A percentile compares a stretch with the other conserved stretches of the same genome.
These are phyloP conservation scores for Cardamine chenopodiifolia DNA, from an alignment of 345 rosid genomes.

Conservation along the genomic window DNA sequence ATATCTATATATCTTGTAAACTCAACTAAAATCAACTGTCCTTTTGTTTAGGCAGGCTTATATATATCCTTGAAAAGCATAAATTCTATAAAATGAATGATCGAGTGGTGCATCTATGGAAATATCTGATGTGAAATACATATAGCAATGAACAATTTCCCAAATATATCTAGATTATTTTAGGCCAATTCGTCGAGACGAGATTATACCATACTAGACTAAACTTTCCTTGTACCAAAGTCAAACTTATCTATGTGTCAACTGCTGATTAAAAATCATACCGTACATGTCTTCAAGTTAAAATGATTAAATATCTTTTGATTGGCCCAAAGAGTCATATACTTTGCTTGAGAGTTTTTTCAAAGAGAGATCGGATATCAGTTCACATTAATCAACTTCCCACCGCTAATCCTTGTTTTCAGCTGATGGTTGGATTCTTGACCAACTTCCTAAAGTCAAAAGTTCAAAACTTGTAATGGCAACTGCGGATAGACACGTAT, in stretches of 20 bases:
- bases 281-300: neutral
- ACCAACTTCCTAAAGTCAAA: constrained; percentile 22
- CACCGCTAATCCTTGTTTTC: constrained; percentile 21
- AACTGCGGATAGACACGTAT: too few relatives aligned
- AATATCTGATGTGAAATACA: neutral
- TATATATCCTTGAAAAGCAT: too few relatives aligned
- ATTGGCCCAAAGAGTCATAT: neutral
- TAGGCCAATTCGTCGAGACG: neutral
- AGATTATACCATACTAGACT: neutral
- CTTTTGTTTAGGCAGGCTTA: too few relatives aligned
- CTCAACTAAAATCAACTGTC: too few relatives aligned
- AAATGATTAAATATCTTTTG: neutral
- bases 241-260: neutral
- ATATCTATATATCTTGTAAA: too few relatives aligned
- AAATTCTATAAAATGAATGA: too few relatives aligned
- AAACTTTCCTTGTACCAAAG: neutral
- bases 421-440: constrained; percentile 13
- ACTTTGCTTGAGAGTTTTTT: neutral
- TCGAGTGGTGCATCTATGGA: neutral
- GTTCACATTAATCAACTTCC: constrained; percentile 10
- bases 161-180: neutral
- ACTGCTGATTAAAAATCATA: neutral
- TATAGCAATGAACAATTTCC: neutral
- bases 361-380: neutral
- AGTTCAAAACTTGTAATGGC: constrained; percentile 27